Conservation (phyloP, 176 grass and related monocot genomes). For the Cenchrus americanus region DNA sequence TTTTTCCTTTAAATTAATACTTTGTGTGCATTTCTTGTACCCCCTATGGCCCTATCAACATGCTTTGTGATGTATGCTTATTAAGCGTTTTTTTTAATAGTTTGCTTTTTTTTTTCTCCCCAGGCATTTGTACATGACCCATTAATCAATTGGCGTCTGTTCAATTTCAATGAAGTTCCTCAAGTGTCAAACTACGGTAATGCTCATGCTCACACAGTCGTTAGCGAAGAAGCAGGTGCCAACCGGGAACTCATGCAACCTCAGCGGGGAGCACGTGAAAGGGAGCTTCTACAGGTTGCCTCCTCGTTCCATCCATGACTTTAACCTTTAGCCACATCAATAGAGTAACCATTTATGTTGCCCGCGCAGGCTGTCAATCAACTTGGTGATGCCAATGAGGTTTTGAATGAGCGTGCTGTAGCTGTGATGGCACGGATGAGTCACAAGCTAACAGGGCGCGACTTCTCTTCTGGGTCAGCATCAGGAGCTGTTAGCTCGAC, state of each 20-base stretch:
- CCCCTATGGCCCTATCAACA: background rate
- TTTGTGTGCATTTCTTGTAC: slow-evolving; percentile 27
- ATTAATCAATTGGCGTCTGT: slow-evolving; percentile 94
- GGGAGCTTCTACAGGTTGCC: slow-evolving; percentile 84
- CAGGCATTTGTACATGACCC: slow-evolving; percentile 99
- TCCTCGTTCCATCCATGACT: slow-evolving; percentile 28
- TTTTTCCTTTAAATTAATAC: background rate
- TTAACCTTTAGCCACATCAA: background rate
- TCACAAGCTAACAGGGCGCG: slow-evolving; percentile 91
- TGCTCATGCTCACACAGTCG: slow-evolving; percentile 64
- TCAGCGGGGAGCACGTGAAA: slow-evolving; percentile 80
- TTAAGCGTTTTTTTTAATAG: slow-evolving; percentile 2
- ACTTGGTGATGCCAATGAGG: slow-evolving; percentile 95
- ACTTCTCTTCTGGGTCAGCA: slow-evolving; percentile 74
- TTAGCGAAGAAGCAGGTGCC: slow-evolving; percentile 71
- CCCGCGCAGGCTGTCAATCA: slow-evolving; percentile 82
- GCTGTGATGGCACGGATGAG: slow-evolving; percentile 98
- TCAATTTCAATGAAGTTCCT: slow-evolving; percentile 99
- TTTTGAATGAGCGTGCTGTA: slow-evolving; percentile 93
- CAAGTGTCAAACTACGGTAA: slow-evolving; percentile 88
- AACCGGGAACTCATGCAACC: slow-evolving; percentile 77
- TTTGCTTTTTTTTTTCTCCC: slow-evolving; percentile 38
- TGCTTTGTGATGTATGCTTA: slow-evolving; percentile 22
- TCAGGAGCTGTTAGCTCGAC: slow-evolving; percentile 46
- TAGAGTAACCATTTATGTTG: slow-evolving; percentile 20